Base-by-base conservation (phyloP, 805 yeast genomes). In the Yarrowia sp. region DNA sequence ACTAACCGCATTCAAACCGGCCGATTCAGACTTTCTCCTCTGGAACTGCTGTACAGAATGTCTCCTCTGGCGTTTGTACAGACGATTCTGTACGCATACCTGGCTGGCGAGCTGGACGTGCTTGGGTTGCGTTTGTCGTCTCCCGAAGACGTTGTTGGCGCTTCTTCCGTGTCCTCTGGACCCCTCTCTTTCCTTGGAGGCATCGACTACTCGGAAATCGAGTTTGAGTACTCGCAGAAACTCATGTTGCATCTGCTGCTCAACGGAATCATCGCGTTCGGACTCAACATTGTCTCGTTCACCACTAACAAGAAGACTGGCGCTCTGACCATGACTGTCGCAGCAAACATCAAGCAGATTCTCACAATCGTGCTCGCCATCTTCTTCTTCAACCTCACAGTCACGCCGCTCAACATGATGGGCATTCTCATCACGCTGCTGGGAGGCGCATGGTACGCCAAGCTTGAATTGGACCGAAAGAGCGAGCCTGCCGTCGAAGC, bases 261-360 rank as follows among this genome's bases (percentile, higher is more conserved):
- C 51, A 71, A 71, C 65, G 73, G 73, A 17, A 66, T 68, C 14
- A 70, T 71, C 33, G 73, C 73, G 8, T 71, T 71, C 31, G 71
- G 72, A 11, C 67, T 71, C 17, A 71, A 71, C 60, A 70, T 71
- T 22, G 73, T 70, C 15, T 71, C 73, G 7, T 71, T 71, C 65
- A 71, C 72, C 22, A 73, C 73, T 38, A 71, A 71, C 69, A 71
- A 71, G 68, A 71, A 71, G 71, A 70, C 72, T 17, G 73, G 71
- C 15, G 72, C 73, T 5, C 57, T 71, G 45, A 71, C 73, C 33
- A 71, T 71, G 72, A 71, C 73, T 14, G 73, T 71, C 42, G 73
- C 73, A 32, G 73, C 73, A 62, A 71, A 71, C 47, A 70, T 71
- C 55, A 71, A 71, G 69, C 73, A 71, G 67, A 69, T 71, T 64